A percentile compares a stretch with the other conserved stretches of the same genome.
Conservation (phyloP, 2,329 filamentous ascomycete genomes). For the Aspergillus aculeatinus region DNA sequence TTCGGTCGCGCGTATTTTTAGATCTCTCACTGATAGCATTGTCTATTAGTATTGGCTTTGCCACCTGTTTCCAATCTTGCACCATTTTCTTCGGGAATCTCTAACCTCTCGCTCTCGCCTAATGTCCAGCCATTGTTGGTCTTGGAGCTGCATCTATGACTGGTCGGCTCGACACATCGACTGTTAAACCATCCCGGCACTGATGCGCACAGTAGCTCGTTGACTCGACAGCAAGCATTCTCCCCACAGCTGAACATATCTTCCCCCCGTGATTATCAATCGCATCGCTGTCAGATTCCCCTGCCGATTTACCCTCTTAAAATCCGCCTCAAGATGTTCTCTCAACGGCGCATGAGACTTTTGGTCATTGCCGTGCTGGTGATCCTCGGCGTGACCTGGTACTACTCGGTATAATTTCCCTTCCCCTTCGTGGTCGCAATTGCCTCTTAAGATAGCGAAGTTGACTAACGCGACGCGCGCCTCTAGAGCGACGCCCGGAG, state of each 20-base stretch:
- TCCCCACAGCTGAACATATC: not conserved
- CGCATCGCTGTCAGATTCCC: not conserved
- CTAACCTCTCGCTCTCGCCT: constrained; percentile 8
- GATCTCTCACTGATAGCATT: not conserved
- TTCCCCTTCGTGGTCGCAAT: constrained; percentile 20
- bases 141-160: constrained; percentile 18
- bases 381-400: constrained; percentile 66
- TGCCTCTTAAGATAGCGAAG: not conserved
- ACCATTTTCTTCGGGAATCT: not conserved
- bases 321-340: constrained; percentile 57
- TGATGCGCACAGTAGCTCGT: constrained; percentile 7
- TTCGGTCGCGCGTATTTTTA: not conserved
- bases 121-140: constrained; percentile 17
- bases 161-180: constrained; percentile 10
- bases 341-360: constrained; percentile 67
- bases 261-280: not conserved
- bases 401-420: constrained; percentile 62
- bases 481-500: constrained; percentile 40
- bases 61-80: not conserved
- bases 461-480: constrained; percentile 10
- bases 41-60: not conserved
- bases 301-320: not conserved
- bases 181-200: constrained; percentile 4
- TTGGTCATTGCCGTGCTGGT: constrained; percentile 64
- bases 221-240: not conserved